Evolutionary conservation across 2,329 filamentous ascomycete genomes (phyloP), one percentile per base, ranked within the genome.

Genomic region (Aspergillus brasiliensis): DNA sequence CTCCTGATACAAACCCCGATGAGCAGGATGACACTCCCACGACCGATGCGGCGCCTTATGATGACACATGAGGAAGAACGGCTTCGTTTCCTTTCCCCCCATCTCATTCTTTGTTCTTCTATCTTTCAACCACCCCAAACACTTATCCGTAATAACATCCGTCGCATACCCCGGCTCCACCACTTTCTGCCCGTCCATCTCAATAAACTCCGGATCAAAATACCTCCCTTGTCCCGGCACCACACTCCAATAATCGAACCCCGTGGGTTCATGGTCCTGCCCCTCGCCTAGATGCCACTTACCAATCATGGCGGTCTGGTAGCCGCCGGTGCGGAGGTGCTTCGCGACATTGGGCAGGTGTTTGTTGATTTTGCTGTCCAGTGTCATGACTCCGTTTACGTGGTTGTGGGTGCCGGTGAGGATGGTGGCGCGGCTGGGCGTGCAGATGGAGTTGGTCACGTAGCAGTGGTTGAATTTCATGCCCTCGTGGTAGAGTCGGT

Each of bases 11-110:
- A 84, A 68, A 47, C 77, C 40, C 58, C 80, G 80, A 68, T 85
- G 80, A 61, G 81, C 81, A 5, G 74, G 64, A 59, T 84, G 73
- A 56, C 73, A 83, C 63, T 84, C 82, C 82, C 83, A 84, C 13
- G 74, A 78, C 3, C 82, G 75, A 62, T 85, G 83, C 0, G 83
- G 82, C 0, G 83, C 83, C 63, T 85, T 85, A 67, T 85, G 82
- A 62, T 84, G 83, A 65, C 81, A 84, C 82, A 85, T 84, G 46
- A 83, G 64, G 65, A 84, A 84, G 69, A 84, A 84, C 0, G 82
- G 82, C 58, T 73, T 73, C 1, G n/a, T n/a, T n/a, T n/a, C n/a
- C n/a, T n/a, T 57, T 44, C 5, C 59, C 31, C 11, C 11, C 62
- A 42, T 73, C 71, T 7, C 73, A 70, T 19, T n/a, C 31, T 13